These are phyloP conservation scores for Amanita phalloides DNA, from an alignment of 768 basidiomycete genomes.

Conservation along the genomic window DNA sequence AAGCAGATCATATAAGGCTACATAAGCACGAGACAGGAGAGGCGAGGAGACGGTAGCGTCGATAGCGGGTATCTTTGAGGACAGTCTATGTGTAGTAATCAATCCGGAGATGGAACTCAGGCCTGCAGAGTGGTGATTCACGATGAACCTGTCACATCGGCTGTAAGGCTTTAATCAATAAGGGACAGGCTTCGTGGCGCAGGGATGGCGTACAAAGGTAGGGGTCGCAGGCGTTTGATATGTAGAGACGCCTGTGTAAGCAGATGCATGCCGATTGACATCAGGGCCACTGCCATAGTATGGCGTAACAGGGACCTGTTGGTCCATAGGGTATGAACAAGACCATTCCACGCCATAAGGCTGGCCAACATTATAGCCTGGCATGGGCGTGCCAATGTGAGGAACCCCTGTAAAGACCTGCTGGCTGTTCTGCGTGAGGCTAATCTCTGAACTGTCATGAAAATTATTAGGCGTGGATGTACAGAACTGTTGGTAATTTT, in stretches of 20 bases:
- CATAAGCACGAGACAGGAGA: neutral
- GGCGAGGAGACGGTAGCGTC: neutral
- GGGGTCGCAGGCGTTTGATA: neutral
- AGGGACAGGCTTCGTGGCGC: neutral
- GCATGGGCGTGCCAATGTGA: neutral
- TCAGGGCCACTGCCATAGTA: neutral
- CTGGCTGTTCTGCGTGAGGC: neutral
- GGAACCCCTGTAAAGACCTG: neutral
- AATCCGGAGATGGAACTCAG: neutral
- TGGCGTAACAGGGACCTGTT: neutral
- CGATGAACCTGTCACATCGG: neutral
- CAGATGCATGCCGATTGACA: neutral
- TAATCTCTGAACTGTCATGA: neutral
- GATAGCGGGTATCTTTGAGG: conserved; percentile 1
- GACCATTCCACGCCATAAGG: neutral
- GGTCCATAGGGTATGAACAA: neutral
- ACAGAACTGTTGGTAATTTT: neutral
- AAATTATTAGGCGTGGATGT: neutral
- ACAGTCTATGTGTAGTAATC: neutral
- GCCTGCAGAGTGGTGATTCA: neutral
- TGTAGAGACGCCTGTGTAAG: neutral
- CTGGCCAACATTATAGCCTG: neutral
- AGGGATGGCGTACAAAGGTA: neutral
- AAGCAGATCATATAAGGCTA: conserved; percentile 4
- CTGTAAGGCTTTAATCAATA: neutral